Base-by-base conservation (phyloP, 2,329 filamentous ascomycete genomes). In the Knufia fluminis region DNA sequence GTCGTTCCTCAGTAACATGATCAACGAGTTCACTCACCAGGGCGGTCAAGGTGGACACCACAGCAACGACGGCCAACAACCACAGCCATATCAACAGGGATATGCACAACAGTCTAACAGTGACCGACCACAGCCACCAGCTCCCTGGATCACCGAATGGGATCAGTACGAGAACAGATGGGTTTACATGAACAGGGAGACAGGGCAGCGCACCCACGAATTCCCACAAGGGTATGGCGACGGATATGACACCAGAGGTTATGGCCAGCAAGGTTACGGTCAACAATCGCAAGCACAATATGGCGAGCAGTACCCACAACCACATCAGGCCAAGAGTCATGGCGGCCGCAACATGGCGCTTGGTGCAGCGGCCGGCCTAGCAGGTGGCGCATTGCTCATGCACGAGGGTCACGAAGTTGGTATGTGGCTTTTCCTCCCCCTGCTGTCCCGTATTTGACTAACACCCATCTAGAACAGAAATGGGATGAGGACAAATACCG, bases 181-280 rank as follows among this genome's bases (percentile, higher is more conserved):
- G 63, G 58, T 68, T 58, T 75, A 66, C 61, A 60, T 73, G 53
- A 74, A 74, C 60, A 62, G 69, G 48, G 62, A 71, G 55, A 74
- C 64, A 19, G 71, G 71, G 33, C 64, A 72, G 57, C 63, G 65
- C 16, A 68, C 61, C 39, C 69, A 64, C 54, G 61, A 71, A 24
- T 60, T 61, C 41, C 69, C 69, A 8, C 58, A 60, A 28, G 57
- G 38, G 31, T 52, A 49, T 33, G 43, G 49, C 14, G 46, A 47
- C 2, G 50, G 46, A 10, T 44, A 49, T 22, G 33, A 44, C 17
- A 46, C 38, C n/a, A 7, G 49, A n/a, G 28, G 46, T 47, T 52
- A 53, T 42, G 43, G 50, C 10, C 28, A 26, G n/a, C 44, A 51
- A 46, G 53, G 51, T 17, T 49, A 54, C 35, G 48, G 36, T 12